Base-by-base conservation (phyloP, 768 basidiomycete genomes). In the Boletus coccyginus region DNA sequence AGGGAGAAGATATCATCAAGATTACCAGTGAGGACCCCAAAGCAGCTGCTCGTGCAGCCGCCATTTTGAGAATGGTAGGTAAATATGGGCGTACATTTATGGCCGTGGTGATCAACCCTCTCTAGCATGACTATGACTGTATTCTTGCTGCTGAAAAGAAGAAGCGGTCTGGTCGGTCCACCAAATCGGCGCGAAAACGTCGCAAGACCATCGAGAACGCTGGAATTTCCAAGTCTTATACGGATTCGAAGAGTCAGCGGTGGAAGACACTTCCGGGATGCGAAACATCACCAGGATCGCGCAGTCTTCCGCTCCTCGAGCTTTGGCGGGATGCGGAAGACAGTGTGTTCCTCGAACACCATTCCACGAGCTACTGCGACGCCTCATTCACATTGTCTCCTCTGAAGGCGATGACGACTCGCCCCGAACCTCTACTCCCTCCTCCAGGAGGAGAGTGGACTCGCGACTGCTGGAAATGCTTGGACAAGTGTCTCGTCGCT, bases 1-100 rank as follows among this genome's bases (percentile, higher is more conserved):
- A 74, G 5, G 74, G 73, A 6, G 75, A 77, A 6, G 75, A 77
- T 9, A 74, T 95, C 7, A 84, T 97, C 60, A 88, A 90, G 74
- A 90, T 96, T 58, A 86, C 86, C 3, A 92, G 90, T 56, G 82
- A 84, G 21, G 90, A 96, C 70, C 90, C 94, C 3, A 78, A 80
- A 56, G 92, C 92, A 17, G 94, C 94, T 45, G 94, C 94, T 3
- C 77, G 91, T 46, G 94, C 94, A n/a, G 94, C 92, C 35, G 94
- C 94, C 0, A 94, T 97, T 56, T 76, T 97, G 62, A 93, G 90
- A 71, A 81, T 91, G 78, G 92, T 92, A 47, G n/a, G 83, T 70
- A 13, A 44, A 51, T 7, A 13, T 19, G 4, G 50, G 40, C 38
- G 32, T 29, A 19, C 16, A 13, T 32, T 12, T 13, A 11, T 14